Evolutionary conservation across 2,329 filamentous ascomycete species (phyloP).

Genomic region (Pestalotiopsis sp.): DNA sequence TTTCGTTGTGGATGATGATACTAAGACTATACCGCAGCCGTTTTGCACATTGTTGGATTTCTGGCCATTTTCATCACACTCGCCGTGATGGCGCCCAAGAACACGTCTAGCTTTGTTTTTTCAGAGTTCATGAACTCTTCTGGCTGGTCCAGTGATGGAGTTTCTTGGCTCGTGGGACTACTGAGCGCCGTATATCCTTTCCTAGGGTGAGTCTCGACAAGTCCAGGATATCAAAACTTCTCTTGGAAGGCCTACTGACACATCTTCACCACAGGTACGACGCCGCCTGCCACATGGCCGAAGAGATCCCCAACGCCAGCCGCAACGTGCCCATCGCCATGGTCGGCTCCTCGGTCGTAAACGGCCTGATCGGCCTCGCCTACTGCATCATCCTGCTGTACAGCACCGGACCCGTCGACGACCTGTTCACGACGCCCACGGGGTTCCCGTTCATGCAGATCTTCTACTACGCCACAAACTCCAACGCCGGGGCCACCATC

Average conservation of each 20-base stretch:
- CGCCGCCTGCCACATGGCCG: constrained; percentile 36
- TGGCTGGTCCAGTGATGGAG: constrained; percentile 33
- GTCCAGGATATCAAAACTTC: background rate
- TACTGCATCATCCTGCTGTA: constrained; percentile 47
- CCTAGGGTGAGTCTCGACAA: constrained; percentile 29
- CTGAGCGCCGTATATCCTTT: constrained; percentile 35
- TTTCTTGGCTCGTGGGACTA: constrained; percentile 38
- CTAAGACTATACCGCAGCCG: background rate
- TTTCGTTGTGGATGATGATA: too few species aligned
- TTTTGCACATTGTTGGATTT: constrained; percentile 32
- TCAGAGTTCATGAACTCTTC: constrained; percentile 33
- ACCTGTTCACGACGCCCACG: constrained; percentile 40
- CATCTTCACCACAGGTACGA: constrained; percentile 28
- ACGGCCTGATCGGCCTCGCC: constrained; percentile 47
- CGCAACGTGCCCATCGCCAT: constrained; percentile 37
- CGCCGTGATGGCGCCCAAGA: constrained; percentile 34
- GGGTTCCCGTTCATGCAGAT: constrained; percentile 48
- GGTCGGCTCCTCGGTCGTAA: constrained; percentile 39
- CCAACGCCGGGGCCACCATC: constrained; percentile 26
- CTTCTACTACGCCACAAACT: constrained; percentile 33
- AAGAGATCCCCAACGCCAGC: constrained; percentile 36
- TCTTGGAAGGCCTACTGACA: background rate
- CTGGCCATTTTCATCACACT: constrained; percentile 31
- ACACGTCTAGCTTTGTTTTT: constrained; percentile 33
- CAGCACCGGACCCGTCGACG: constrained; percentile 41